phyloP scores from a whole-genome alignment of 208 protist species.

The Naegleria gruberi region DNA sequence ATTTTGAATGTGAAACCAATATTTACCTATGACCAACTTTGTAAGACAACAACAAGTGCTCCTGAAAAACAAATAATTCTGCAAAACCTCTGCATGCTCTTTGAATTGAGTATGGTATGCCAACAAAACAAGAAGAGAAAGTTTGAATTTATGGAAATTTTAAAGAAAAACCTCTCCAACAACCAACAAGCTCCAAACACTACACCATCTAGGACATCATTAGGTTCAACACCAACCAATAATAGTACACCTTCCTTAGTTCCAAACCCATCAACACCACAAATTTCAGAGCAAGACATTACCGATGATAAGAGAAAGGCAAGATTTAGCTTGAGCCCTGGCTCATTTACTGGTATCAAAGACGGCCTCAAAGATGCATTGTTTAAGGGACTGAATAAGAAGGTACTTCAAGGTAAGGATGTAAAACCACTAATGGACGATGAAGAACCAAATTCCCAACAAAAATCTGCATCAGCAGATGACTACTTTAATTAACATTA shows the following conservation, averaged over 20 bases:
- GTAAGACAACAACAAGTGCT: not conserved
- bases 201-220: not conserved
- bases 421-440: too few species aligned
- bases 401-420: too few species aligned
- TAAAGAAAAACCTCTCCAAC: not conserved
- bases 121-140: not conserved
- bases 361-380: not conserved
- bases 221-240: not conserved
- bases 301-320: not conserved
- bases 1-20: not conserved
- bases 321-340: not conserved
- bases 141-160: not conserved
- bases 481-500: too few species aligned
- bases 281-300: not conserved
- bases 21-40: not conserved
- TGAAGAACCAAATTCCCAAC: too few species aligned
- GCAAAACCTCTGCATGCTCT: not conserved
- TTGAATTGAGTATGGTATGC: not conserved
- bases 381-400: too few species aligned
- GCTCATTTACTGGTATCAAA: not conserved
- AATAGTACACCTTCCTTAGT: not conserved
- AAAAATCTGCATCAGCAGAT: too few species aligned
- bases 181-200: too few species aligned
- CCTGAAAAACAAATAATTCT: not conserved
- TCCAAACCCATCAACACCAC: not conserved